Evolutionary conservation across 2,329 filamentous ascomycete species (phyloP).

Genomic region (Leptographium flavum): DNA sequence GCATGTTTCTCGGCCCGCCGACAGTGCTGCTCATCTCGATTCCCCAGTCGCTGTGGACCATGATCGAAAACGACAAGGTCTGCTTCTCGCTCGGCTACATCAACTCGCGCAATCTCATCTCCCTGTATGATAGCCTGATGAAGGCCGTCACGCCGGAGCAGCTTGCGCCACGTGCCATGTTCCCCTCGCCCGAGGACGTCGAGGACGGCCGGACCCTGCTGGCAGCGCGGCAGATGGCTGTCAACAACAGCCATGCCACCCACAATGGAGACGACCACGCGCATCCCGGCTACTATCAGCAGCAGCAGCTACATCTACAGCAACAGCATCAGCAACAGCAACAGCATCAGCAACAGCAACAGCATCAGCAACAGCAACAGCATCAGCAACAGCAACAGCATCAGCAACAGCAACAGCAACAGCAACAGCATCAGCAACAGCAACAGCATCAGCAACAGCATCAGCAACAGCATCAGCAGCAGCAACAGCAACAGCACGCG

Average conservation of each 20-base stretch:
- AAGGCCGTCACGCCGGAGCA: constrained; percentile 20
- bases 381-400: neutral
- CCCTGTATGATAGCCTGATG: constrained; percentile 46
- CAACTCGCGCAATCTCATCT: constrained; percentile 53
- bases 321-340: neutral
- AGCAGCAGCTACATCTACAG: constrained; percentile 1
- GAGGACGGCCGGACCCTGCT: constrained; percentile 44
- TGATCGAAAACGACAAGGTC: constrained; percentile 52
- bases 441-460: too few relatives aligned
- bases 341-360: constrained; percentile 1
- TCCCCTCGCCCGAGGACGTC: constrained; percentile 33
- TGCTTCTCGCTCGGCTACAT: constrained; percentile 52
- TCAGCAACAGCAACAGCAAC: constrained; percentile 1
- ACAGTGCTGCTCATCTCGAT: constrained; percentile 54
- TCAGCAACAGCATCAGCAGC: too few relatives aligned
- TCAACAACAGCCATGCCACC: constrained; percentile 1
- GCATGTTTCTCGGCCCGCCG: constrained; percentile 53
- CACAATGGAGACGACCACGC: neutral
- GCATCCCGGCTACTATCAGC: constrained; percentile 1
- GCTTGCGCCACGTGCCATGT: constrained; percentile 11
- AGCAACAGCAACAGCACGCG: constrained; percentile 6
- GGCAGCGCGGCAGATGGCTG: constrained; percentile 33
- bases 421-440: too few relatives aligned
- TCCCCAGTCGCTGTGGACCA: constrained; percentile 47
- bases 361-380: neutral